A percentile compares a stretch with the other conserved stretches of the same genome.
Evolutionary conservation across 2,329 filamentous ascomycete genomes (phyloP).

Genomic region (Tympanopsis confertula): DNA sequence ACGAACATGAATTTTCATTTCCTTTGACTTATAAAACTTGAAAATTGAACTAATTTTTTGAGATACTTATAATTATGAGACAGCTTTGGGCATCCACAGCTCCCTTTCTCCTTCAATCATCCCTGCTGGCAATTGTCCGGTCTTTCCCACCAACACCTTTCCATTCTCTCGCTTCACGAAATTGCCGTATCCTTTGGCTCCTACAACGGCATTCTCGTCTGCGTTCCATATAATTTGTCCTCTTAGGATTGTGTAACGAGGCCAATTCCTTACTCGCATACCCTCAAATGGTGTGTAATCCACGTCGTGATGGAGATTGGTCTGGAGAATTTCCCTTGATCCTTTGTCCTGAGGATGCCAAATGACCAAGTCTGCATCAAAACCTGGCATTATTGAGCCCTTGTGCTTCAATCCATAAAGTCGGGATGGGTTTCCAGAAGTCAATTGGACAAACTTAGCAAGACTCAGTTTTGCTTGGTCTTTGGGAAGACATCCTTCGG

Average conservation of each 20-base stretch:
- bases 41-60: too few species aligned
- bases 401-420: slow-evolving; percentile 41
- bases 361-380: slow-evolving; percentile 44
- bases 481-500: slow-evolving; percentile 6
- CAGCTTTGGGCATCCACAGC: too few species aligned
- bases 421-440: slow-evolving; percentile 41
- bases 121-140: too few species aligned
- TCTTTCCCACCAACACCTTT: too few species aligned
- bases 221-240: slow-evolving; percentile 46
- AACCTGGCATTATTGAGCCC: slow-evolving; percentile 34
- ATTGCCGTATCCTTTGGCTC: slow-evolving; percentile 31
- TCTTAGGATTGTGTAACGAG: slow-evolving; percentile 45
- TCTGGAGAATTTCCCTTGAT: slow-evolving; percentile 26
- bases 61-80: too few species aligned
- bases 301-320: slow-evolving; percentile 47
- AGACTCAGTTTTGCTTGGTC: slow-evolving; percentile 21
- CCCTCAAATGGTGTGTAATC: slow-evolving; percentile 55
- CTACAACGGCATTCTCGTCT: slow-evolving; percentile 35
- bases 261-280: slow-evolving; percentile 43
- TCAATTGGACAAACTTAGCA: slow-evolving; percentile 40
- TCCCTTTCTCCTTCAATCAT: too few species aligned
- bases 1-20: too few species aligned
- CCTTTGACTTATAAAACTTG: too few species aligned
- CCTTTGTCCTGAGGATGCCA: slow-evolving; percentile 38
- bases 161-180: slow-evolving; percentile 34